These are phyloP conservation scores for Ogataea angusta DNA, from an alignment of 805 yeast genomes.

Conservation along the genomic window DNA sequence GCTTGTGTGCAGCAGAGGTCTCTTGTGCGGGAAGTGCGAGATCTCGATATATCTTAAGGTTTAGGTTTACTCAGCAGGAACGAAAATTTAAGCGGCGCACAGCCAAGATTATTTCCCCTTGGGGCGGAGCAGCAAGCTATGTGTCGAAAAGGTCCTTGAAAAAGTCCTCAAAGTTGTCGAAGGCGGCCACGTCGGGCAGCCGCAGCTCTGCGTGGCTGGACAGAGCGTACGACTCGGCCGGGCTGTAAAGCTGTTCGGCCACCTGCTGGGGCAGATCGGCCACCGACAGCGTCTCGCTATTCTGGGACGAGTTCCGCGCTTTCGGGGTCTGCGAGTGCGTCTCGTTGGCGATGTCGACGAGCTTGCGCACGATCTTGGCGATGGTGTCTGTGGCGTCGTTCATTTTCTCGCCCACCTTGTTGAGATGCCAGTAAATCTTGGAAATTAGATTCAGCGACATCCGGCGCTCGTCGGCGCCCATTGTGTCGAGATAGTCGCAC, in stretches of 20 bases:
- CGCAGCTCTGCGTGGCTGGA: slow-evolving; percentile 9
- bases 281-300: background rate
- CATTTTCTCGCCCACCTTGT: slow-evolving; percentile 51
- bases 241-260: background rate
- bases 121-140: background rate
- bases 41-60: background rate
- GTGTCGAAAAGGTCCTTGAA: slow-evolving; percentile 41
- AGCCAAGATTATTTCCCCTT: background rate
- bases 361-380: slow-evolving; percentile 49
- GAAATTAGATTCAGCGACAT: slow-evolving; percentile 46
- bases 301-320: background rate
- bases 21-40: too few species aligned
- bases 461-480: slow-evolving; percentile 38
- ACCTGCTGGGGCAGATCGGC: slow-evolving; percentile 1
- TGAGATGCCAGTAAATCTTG: slow-evolving; percentile 55
- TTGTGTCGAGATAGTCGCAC: slow-evolving; percentile 43
- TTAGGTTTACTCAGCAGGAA: background rate
- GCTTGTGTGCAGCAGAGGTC: too few species aligned
- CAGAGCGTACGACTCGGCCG: slow-evolving; percentile 5
- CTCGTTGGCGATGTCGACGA: slow-evolving; percentile 44
- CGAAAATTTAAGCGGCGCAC: background rate
- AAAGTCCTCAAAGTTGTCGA: slow-evolving; percentile 54
- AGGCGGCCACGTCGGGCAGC: slow-evolving; percentile 46
- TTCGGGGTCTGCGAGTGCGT: slow-evolving; percentile 15
- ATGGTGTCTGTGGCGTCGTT: slow-evolving; percentile 61